Evolutionary conservation across 2,329 filamentous ascomycete species (phyloP), one percentile per base, ranked within the genome.

Genomic region (Curvularia verruculosa): DNA sequence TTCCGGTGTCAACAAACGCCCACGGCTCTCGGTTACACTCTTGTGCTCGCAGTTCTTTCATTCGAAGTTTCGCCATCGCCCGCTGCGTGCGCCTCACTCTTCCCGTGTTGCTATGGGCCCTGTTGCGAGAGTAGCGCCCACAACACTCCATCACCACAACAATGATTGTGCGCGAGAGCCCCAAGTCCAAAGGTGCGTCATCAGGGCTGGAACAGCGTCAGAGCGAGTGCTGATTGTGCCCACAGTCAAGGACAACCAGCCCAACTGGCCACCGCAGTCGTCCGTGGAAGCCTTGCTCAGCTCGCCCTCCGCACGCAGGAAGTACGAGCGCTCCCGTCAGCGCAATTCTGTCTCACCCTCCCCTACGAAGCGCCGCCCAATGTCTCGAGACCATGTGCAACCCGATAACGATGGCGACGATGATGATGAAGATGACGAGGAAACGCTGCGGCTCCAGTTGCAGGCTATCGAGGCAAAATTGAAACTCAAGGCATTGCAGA

Each of bases 381-480:
- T 69, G 55, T 69, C 67, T 47, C 63, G 63, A 36, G 62, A 46
- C 24, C 49, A 54, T n/a, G 34, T 43, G 3, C 48, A 55, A 19
- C 52, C 58, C 29, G 63, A 67, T 7, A 57, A 39, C 36, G 50
- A 57, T 18, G 54, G 45, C 18, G 64, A 87, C 72, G 93, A 91
- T 18, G 64, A 87, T 72, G 93, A 91, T 18, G 40, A 43, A n/a
- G n/a, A n/a, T 4, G 89, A 83, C 8, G 94, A 97, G 75, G 93
- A 98, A 80, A 96, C 87, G 1, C 79, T 98, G 31, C 87, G 96
- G 71, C 80, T 99, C 60, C 88, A 96, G 73, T 80, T 98, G 5
- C 88, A 93, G 63, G 92, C 91, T 53, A 96, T 99, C 56, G 89
- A 98, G 75, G 92, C 93, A 6, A 88, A 89, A 58, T 79, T 98